Base-by-base conservation (phyloP, 2,329 filamentous ascomycete species). In the Pestalotiopsis sp. region DNA sequence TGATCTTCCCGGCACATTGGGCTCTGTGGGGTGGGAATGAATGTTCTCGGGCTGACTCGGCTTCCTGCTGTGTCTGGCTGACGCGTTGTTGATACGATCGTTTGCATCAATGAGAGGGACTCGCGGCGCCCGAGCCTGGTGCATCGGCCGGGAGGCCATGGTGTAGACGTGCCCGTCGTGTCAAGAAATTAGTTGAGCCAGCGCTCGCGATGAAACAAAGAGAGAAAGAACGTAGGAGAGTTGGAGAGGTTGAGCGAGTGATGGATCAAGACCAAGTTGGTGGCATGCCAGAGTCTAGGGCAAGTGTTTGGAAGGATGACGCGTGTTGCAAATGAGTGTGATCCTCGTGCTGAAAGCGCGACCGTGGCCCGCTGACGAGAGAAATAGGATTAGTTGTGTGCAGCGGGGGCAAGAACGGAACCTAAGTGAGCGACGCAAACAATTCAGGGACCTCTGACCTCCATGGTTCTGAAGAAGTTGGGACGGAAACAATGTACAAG, bases 91-190 rank as follows among this genome's bases (percentile, higher is more conserved):
- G 31, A 78, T 62, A 11, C 74, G 74, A 49, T 72, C 70, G 20
- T 76, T 78, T 36, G 77, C 73, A 69, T 79, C 77, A 63, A 72
- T 73, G 4, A 79, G 70, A 13, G 77, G 77, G 68, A 73, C 66
- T 58, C 76, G 76, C 39, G 69, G 70, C 62, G 67, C 36, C 45
- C 69, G 74, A 59, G 72, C 61, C 64, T 59, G 67, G 4, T 69
- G 58, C 57, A 49, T 45, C 45, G 69, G 69, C 66, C 69, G 68
- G 64, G 73, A 69, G 70, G 73, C 74, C 75, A 78, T 77, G 27
- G 73, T 67, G 60, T 66, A 60, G 7, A 68, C 69, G 68, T 38
- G 12, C 31, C 23, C 36, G 61, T 27, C 60, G 65, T 65, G 23
- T 60, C 58, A 72, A 57, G 61, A 67, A 62, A 63, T 39, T 63